Evolutionary conservation across 2,329 filamentous ascomycete species (phyloP), one percentile per base, ranked within the genome.

Genomic region (Trichoderma arundinaceum): DNA sequence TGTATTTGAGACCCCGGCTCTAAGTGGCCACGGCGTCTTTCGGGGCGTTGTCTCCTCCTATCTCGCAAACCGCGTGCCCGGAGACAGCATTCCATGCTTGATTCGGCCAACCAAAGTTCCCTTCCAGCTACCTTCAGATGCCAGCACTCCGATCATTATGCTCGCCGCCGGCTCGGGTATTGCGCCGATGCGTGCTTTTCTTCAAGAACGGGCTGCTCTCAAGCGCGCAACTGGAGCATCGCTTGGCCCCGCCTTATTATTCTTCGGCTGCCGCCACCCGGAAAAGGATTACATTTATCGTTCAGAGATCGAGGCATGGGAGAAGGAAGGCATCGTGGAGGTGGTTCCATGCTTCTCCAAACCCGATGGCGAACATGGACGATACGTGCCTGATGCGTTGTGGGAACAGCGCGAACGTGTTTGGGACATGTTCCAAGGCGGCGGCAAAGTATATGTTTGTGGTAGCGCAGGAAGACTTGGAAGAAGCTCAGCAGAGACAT

Each of bases 201-300:
- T 73, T 7, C 68, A 69, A 0, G 73, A 74, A 51, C 68, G 73
- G 1, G 70, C 66, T 70, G 12, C 66, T 65, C n/a, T 66, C 69
- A 28, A 28, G 4, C 12, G 71, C 70, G 10, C 68, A 71, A 57
- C 61, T 64, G 1, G 65, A 43, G 35, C n/a, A 32, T 38, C 28
- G 9, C 33, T 73, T 6, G 72, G 72, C 0, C 66, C 60, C 1
- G 74, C 72, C 65, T 35, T 76, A 3, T 52, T 90, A 0, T 89
- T 89, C 75, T 81, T 86, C 65, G 88, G 88, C n/a, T 89, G 86
- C 72, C 83, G 84, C 19, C 72, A 76, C 6, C 80, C 81, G 0
- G 78, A 78, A 0, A 75, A 78, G 33, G 88, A 90, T 69, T 79
- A 83, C 28, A 72, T 90, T 0, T 90, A 90, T 74, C 74, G 79